Percentiles rank a stretch among this genome's conserved stretches.
Evolutionary conservation across 1,139 yeast genomes (phyloP).

Genomic region (Yamadazyma oceani): DNA sequence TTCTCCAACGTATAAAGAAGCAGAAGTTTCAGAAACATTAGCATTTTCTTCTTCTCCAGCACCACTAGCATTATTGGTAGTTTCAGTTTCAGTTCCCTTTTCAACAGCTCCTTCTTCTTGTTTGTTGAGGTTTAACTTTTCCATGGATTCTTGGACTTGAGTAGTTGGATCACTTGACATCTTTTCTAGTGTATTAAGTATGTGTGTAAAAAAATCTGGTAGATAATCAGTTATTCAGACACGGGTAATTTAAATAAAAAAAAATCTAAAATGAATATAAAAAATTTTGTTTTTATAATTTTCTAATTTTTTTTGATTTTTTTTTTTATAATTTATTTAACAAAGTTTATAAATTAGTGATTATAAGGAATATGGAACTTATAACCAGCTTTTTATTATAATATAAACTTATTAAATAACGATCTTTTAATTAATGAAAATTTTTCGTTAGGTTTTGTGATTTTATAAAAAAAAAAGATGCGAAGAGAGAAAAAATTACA

Average conservation of each 20-base stretch:
- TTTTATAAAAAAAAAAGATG: background rate
- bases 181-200: conserved; percentile 2
- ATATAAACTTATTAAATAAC: background rate
- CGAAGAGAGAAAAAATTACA: no score
- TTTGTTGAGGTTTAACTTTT: conserved; percentile 49
- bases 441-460: conserved; percentile 1
- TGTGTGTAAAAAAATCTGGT: no score
- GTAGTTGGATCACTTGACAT: conserved; percentile 41
- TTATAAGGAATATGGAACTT: background rate
- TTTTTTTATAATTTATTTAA: conserved; percentile 3
- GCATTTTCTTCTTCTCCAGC: conserved; percentile 27
- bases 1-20: conserved; percentile 97
- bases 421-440: conserved; percentile 1
- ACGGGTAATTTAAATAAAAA: conserved; percentile 4
- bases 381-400: background rate
- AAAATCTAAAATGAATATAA: background rate
- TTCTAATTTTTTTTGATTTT: conserved; percentile 13
- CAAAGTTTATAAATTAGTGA: background rate
- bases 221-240: no score
- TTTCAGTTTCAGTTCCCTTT: conserved; percentile 13
- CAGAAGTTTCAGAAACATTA: conserved; percentile 55
- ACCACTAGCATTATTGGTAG: conserved; percentile 6
- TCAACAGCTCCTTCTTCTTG: conserved; percentile 26
- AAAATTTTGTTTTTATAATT: conserved; percentile 8
- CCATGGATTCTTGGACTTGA: conserved; percentile 58